Conservation (phyloP, 257 asterid species). For the Plectranthus barbatus region DNA sequence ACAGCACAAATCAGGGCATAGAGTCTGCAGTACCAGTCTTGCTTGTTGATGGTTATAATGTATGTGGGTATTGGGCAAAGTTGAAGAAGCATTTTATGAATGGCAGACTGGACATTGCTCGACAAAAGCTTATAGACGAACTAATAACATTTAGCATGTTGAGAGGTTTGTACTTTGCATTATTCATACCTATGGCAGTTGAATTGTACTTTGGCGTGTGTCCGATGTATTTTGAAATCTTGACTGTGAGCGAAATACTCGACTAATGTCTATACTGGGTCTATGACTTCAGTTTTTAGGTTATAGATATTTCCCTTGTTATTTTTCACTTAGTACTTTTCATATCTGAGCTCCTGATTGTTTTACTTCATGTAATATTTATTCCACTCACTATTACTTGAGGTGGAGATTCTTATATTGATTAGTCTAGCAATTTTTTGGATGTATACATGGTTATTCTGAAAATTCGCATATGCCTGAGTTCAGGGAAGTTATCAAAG, state of each 20-base stretch:
- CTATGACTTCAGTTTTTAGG: no score
- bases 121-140: constrained; percentile 94
- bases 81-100: constrained; percentile 80
- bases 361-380: background rate
- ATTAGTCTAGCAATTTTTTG: background rate
- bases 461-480: background rate
- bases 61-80: constrained; percentile 95
- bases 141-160: constrained; percentile 69
- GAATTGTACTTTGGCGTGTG: background rate
- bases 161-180: constrained; percentile 59
- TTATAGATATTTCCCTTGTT: no score
- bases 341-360: background rate
- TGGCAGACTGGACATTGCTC: constrained; percentile 87
- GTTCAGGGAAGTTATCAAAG: background rate
- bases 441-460: background rate
- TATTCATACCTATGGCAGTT: constrained; percentile 5
- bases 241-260: background rate
- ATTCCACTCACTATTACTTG: background rate
- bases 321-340: background rate
- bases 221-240: background rate
- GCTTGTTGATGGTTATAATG: constrained; percentile 97
- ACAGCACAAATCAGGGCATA: constrained; percentile 78
- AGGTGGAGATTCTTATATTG: background rate
- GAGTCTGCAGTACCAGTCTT: constrained; percentile 76
- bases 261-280: no score